Evolutionary conservation across 2,329 filamentous ascomycete genomes (phyloP).

Genomic region (Ceratocystis papillata): DNA sequence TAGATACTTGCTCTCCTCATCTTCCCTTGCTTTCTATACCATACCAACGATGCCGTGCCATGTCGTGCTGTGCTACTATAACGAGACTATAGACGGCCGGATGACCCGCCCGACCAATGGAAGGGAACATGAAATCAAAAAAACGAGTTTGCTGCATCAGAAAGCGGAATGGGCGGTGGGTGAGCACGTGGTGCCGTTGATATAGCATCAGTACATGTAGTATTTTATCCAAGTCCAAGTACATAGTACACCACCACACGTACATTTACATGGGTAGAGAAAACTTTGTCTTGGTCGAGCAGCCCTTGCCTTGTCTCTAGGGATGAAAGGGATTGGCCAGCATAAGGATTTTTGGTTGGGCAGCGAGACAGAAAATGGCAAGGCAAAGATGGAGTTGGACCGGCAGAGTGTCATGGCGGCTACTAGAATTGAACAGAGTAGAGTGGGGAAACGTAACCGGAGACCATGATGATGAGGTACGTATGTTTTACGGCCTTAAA

Average conservation of each 20-base stretch:
- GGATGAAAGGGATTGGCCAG: background rate
- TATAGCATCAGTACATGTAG: background rate
- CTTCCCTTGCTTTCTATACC: background rate
- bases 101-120: background rate
- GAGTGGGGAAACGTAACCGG: too few relatives aligned
- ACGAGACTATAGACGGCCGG: background rate
- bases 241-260: too few relatives aligned
- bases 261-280: background rate
- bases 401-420: background rate
- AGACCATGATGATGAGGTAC: too few relatives aligned
- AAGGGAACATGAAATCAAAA: background rate
- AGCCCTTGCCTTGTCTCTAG: background rate
- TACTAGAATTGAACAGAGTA: too few relatives aligned
- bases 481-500: too few relatives aligned
- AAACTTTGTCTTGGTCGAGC: background rate
- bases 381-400: background rate
- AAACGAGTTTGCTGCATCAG: background rate
- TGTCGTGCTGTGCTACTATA: too few relatives aligned
- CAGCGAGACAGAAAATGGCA: background rate
- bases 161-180: background rate
- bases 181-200: background rate
- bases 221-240: too few relatives aligned
- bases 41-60: too few relatives aligned
- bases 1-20: too few relatives aligned
- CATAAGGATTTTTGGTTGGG: constrained; percentile 9